Base-by-base conservation (phyloP, 352 stramenopile genomes). In the Phytophthora lateralis region DNA sequence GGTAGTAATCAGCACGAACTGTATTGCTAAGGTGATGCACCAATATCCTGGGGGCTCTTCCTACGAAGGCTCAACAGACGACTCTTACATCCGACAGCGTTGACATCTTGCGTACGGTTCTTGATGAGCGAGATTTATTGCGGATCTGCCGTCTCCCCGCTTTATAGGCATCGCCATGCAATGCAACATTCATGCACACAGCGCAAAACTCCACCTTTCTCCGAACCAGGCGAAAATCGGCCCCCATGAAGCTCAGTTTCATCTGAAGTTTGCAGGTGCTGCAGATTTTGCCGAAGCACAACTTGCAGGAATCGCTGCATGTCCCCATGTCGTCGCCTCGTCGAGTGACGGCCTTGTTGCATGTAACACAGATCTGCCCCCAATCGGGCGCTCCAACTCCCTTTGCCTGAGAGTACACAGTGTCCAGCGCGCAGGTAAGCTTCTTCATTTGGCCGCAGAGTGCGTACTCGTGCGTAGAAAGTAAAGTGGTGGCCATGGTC, bases 271-370 rank as follows among this genome's bases (percentile, higher is more conserved):
- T 65, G 47, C 57, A 65, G 2, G 32, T 21, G 21, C n/a, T 59
- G 34, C 55, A 63, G 12, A 57, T 37, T 11, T 51, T 57, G 5
- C 27, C 46, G 37, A 57, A 63, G 9, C 45, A 57, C 12, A 63
- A 11, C 15, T 63, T 57, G 45, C 44, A 63, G 2, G 48, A 59
- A 10, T 51, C 52, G 41, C 52, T 65, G 57, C 57, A 53, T 45
- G 59, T 60, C 8, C 57, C 57, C 9, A 66, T 53, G n/a, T 65
- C 47, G 37, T 53, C 46, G n/a, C 75, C 61, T 80, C 39, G 65
- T 65, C 18, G 37, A 20, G 37, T 12, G 37, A 45, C 39, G 43
- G 66, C 61, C 43, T 15, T 29, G 37, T n/a, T 51, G 8, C 39
- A 45, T n/a, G 17, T 45, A 7, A 45, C 39, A 26, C 39, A 45